These are phyloP conservation scores for Tulasnella sp. DNA, from an alignment of 768 basidiomycete genomes.

Conservation along the genomic window DNA sequence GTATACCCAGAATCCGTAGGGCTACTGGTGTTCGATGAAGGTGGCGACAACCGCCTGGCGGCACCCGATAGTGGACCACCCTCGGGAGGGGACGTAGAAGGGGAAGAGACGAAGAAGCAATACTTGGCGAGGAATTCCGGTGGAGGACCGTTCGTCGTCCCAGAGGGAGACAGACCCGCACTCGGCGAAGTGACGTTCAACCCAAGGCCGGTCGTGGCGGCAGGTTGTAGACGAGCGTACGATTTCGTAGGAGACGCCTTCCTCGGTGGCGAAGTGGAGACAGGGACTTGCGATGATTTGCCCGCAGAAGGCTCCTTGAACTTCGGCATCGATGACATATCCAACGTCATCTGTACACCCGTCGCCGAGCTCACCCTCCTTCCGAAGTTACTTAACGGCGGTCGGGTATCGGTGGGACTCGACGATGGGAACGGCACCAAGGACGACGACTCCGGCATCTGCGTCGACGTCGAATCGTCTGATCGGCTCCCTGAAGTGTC, in stretches of 20 bases:
- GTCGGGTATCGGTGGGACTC: neutral
- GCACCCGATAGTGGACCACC: neutral
- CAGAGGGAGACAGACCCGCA: neutral
- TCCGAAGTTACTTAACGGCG: neutral
- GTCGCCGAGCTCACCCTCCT: neutral
- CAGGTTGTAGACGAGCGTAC: no score
- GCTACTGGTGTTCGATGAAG: neutral
- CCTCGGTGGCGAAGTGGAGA: neutral
- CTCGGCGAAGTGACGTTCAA: neutral
- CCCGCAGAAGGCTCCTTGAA: neutral
- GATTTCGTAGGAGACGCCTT: neutral
- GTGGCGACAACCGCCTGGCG: neutral
- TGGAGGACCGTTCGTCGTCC: constrained; percentile 8
- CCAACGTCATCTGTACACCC: constrained; percentile 6
- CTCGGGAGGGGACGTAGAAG: constrained; percentile 1
- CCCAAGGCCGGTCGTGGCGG: neutral
- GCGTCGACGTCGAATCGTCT: no score
- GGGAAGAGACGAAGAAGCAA: constrained; percentile 17
- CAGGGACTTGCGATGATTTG: neutral
- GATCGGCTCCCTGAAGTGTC: no score
- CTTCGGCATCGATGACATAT: neutral
- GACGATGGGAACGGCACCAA: neutral
- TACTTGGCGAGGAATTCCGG: constrained; percentile 17
- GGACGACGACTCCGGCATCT: no score
- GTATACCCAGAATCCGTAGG: neutral